Base-by-base conservation (phyloP, 805 yeast species). In the Yueomyces sinensis region DNA sequence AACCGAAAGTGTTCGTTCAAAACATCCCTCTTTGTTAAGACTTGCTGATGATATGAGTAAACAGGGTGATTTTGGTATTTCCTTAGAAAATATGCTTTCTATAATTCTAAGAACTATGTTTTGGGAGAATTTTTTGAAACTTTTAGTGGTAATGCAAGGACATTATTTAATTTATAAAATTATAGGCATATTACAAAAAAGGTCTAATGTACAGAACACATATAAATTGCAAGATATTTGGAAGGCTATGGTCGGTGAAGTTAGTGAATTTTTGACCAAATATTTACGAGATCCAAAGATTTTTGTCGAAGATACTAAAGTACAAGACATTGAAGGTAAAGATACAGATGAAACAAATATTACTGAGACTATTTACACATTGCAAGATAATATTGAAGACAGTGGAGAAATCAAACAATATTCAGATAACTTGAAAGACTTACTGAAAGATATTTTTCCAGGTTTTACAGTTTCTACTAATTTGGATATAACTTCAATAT, bases 141-240 rank as follows among this genome's bases (percentile, higher is more conserved):
- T 74, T 34, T 56, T 77, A 29, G 65, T 74, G 17, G 73, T 81
- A 4, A 55, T 83, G 15, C 91, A 82, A 57, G 69, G 72, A 17
- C 86, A 82, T 49, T 64, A 78, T 22, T 75, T 78, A 2, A 65
- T 84, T 4, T 61, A 62, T 39, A 86, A 76, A 41, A 68, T 80
- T 13, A 62, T 70, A 5, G 57, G 59, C 14, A 42, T 49, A 9
- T 41, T 59, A 7, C 57, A 57, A 29, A 45, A 47, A 2, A 33
- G 47, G 2, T 34, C 49, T 2, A 31, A 50, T 9, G 35, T 37
- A 7, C 36, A 52, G 34, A 45, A 46, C 16, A 40, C 54, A 27
- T 66, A 63, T 43, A 56, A 58, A 35, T 52, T 65, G 38, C 50
- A 47, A 35, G 50, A 51, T n/a, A 58, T 72, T 3, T 73, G 75